Conservation (phyloP, 345 rosid species). For the Populus deltoides region DNA sequence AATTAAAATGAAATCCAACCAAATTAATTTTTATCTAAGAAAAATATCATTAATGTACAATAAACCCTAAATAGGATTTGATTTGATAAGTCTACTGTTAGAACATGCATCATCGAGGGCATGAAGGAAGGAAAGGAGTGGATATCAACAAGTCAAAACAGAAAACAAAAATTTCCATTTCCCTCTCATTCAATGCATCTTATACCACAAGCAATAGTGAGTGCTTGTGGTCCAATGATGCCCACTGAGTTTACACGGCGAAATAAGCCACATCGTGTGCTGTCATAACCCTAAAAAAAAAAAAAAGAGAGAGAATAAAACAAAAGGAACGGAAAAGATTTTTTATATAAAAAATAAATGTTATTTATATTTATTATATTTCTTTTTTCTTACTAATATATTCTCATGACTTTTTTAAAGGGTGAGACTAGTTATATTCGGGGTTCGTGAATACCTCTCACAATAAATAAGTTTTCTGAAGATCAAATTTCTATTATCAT, state of each 20-base stretch:
- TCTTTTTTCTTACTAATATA: accelerated
- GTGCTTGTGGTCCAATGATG: not conserved
- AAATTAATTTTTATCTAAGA: no score
- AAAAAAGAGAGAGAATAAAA: no score
- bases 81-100: no score
- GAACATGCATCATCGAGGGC: not conserved
- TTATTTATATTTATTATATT: no score
- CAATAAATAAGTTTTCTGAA: accelerated
- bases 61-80: no score
- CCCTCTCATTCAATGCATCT: not conserved
- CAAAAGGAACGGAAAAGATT: not conserved
- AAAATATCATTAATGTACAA: no score
- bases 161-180: not conserved
- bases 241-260: not conserved
- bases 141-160: not conserved
- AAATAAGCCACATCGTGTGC: not conserved
- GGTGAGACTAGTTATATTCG: accelerated
- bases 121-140: not conserved
- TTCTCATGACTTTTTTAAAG: accelerated
- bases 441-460: accelerated
- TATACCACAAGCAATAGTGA: not conserved
- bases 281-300: not conserved
- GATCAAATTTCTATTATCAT: no score
- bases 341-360: no score
- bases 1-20: no score